These are phyloP conservation scores for Erodium maritimum DNA, from an alignment of 345 rosid species.

Conservation along the genomic window DNA sequence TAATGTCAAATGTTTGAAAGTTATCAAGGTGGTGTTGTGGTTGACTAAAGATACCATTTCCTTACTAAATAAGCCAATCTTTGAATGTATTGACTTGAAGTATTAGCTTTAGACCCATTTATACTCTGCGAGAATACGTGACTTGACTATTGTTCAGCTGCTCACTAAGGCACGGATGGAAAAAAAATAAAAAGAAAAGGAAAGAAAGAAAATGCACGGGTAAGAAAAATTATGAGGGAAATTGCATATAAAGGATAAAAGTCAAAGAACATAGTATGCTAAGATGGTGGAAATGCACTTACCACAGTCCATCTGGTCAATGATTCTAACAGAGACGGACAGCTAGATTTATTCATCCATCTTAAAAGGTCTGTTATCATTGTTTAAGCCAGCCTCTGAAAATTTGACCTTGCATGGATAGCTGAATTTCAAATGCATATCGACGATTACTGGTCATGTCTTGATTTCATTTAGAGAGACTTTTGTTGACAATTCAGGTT, in stretches of 20 bases:
- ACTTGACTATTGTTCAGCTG: no score
- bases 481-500: constrained; percentile 26
- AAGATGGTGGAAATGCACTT: not conserved
- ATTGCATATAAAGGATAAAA: not conserved
- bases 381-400: not conserved
- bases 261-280: no score
- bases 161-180: no score
- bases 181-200: no score
- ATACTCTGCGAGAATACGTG: no score
- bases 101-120: no score
- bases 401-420: not conserved
- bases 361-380: not conserved
- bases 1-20: not conserved
- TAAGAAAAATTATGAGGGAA: not conserved
- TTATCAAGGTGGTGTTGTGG: not conserved
- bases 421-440: not conserved
- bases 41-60: not conserved
- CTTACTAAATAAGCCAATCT: no score
- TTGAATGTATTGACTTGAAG: no score
- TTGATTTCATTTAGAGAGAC: not conserved
- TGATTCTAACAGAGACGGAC: not conserved
- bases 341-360: not conserved
- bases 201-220: no score
- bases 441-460: not conserved
- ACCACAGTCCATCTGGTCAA: not conserved